Evolutionary conservation across 2,329 filamentous ascomycete genomes (phyloP), one percentile per base, ranked within the genome.

Genomic region (Zymoseptoria ardabiliae): DNA sequence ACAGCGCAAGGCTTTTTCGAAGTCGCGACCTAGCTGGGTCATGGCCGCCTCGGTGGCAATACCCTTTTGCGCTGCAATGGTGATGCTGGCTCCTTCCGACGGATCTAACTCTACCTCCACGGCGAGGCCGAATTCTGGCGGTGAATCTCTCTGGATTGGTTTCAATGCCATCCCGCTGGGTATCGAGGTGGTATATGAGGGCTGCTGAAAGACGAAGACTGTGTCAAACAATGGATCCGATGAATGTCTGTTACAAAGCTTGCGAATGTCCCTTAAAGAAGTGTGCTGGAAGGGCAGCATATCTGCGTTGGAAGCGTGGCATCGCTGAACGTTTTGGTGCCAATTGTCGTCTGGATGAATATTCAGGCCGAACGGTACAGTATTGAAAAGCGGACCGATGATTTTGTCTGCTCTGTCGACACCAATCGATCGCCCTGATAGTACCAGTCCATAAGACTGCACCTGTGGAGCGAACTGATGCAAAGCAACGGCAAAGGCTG

Each of bases 331-430:
- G 1, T 91, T 72, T 0, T 82, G 78, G 0, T 75, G 70, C 84
- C 88, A 91, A 0, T 79, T 84, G 4, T 80, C 76, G 0, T 73
- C 68, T 0, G 71, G 63, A 6, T 74, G 61, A 13, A 81, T 64
- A 5, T 75, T 69, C 35, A 85, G 74, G 57, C 83, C 80, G 70
- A 88, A 91, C 0, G 92, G 91, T 1, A 97, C 77, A 0, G 91
- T 96, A 70, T 97, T 97, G 80, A 97, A 96, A 20, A 97, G 76
- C 0, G 93, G 92, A 0, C 92, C 93, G 50, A 94, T 82, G 0
- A 89, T 83, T 21, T 79, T 70, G 53, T 91, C 87, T 1, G 86
- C 81, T 1, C 79, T 78, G 7, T 86, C 80, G 11, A 91, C 75
- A 50, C 89, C 83, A 4, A 95, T 82, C 0, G 85, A 83, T 60